Percentiles rank a stretch among this genome's conserved stretches.
Evolutionary conservation across 176 grass and related monocot species (phyloP).

Genomic region (Oryza rufipogon): DNA sequence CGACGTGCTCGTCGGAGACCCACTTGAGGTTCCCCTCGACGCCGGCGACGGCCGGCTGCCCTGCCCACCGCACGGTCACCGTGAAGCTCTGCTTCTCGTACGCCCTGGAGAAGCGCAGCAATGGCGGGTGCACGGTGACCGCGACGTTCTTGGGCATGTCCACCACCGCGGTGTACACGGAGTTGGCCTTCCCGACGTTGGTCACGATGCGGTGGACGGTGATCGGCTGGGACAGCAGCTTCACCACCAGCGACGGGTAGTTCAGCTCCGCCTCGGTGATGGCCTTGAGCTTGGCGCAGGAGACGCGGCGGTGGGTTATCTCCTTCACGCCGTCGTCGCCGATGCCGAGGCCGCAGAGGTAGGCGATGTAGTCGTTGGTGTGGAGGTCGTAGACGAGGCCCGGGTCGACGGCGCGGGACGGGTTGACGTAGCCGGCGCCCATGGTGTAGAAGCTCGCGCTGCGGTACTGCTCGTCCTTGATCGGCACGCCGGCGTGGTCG

Average conservation of each 20-base stretch:
- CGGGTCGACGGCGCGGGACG: conserved; percentile 56
- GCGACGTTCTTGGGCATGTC: conserved; percentile 55
- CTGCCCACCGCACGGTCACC: conserved; percentile 67
- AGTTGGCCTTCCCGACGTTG: conserved; percentile 54
- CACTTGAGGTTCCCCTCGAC: conserved; percentile 62
- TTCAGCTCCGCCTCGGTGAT: conserved; percentile 63
- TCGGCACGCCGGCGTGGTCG: conserved; percentile 48
- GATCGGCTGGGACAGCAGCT: conserved; percentile 47
- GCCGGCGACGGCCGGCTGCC: conserved; percentile 35
- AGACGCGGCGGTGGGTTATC: conserved; percentile 31
- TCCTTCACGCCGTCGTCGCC: conserved; percentile 52
- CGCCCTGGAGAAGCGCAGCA: conserved; percentile 56
- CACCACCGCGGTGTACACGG: conserved; percentile 59
- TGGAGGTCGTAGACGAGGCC: conserved; percentile 69
- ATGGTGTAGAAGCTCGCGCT: conserved; percentile 57
- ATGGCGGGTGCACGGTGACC: conserved; percentile 45
- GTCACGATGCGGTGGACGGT: conserved; percentile 58
- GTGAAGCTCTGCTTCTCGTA: conserved; percentile 67
- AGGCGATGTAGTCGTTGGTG: conserved; percentile 52
- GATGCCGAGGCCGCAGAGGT: conserved; percentile 59
- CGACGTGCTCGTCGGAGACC: conserved; percentile 53
- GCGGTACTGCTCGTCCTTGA: conserved; percentile 66
- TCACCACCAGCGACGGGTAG: conserved; percentile 70
- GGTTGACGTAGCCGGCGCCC: conserved; percentile 82
- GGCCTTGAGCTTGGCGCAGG: conserved; percentile 43